A percentile compares a stretch with the other conserved stretches of the same genome.
These are phyloP conservation scores for Tolypocladium capitatum DNA, from an alignment of 2,329 filamentous ascomycete genomes.

Conservation along the genomic window DNA sequence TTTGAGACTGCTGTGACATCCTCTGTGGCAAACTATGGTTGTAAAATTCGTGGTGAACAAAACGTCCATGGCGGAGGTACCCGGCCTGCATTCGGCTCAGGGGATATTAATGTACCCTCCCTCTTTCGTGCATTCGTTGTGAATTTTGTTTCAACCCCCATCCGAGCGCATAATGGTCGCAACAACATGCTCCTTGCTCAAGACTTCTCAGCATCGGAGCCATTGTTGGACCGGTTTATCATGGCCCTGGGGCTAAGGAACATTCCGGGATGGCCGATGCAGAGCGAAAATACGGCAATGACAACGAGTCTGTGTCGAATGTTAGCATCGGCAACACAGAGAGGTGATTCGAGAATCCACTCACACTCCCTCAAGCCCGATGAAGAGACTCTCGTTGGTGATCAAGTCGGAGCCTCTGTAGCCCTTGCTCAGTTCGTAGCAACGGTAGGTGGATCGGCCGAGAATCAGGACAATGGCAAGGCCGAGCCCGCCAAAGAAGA, in stretches of 20 bases:
- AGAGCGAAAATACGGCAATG: slow-evolving; percentile 21
- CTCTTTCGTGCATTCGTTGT: neutral
- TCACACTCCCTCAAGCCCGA: slow-evolving; percentile 38
- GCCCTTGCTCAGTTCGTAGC: slow-evolving; percentile 50
- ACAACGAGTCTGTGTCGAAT: slow-evolving; percentile 16
- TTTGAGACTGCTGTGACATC: too few relatives aligned
- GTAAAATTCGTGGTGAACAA: neutral
- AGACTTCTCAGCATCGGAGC: neutral
- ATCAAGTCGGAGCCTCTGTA: slow-evolving; percentile 42
- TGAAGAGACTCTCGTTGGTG: slow-evolving; percentile 35
- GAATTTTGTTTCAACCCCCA: neutral
- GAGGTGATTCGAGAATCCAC: slow-evolving; percentile 3
- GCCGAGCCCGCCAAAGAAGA: slow-evolving; percentile 38
- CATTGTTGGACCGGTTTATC: neutral
- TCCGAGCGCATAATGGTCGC: neutral
- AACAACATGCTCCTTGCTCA: neutral
- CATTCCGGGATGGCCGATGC: slow-evolving; percentile 24
- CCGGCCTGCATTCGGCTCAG: neutral
- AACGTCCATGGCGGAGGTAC: neutral
- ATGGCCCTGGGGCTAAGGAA: neutral
- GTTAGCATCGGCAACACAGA: slow-evolving; percentile 2
- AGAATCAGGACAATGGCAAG: slow-evolving; percentile 46
- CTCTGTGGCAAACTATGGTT: neutral
- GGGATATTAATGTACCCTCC: too few relatives aligned
- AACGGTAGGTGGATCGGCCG: slow-evolving; percentile 47